A percentile compares a stretch with the other conserved stretches of the same genome.
Conservation (phyloP, 768 basidiomycete genomes). For the Lepiota brunneoincarnata region DNA sequence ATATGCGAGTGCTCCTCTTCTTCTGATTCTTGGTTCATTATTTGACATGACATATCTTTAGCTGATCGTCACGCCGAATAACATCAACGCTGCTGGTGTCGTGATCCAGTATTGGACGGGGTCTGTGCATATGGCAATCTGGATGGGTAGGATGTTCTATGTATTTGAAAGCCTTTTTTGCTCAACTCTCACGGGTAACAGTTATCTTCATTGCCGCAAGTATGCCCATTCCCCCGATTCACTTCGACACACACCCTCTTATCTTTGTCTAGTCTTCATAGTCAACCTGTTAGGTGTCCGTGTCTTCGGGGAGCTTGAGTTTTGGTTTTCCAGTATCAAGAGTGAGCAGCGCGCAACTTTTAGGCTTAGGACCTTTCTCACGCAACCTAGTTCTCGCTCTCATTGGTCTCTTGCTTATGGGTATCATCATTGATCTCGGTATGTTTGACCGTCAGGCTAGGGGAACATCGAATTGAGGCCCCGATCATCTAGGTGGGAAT, state of each 20-base stretch:
- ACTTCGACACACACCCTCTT: neutral
- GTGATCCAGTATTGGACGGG: conserved; percentile 49
- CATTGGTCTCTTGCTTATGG: conserved; percentile 53
- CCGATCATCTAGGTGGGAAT: conserved; percentile 42
- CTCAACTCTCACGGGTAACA: conserved; percentile 18
- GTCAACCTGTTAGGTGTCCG: conserved; percentile 63
- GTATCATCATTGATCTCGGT: conserved; percentile 67
- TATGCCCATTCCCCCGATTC: conserved; percentile 21
- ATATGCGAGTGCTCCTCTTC: conserved; percentile 33
- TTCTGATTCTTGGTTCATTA: neutral
- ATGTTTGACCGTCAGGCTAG: conserved; percentile 26
- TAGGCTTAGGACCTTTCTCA: neutral
- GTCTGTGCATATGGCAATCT: conserved; percentile 44
- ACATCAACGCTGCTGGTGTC: conserved; percentile 60
- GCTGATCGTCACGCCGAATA: conserved; percentile 64
- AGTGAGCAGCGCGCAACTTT: conserved; percentile 34
- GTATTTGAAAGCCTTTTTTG: neutral
- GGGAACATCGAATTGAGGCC: conserved; percentile 28
- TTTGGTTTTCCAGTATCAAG: conserved; percentile 73
- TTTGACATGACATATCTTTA: conserved; percentile 23
- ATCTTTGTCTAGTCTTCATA: conserved; percentile 37
- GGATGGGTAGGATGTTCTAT: conserved; percentile 50
- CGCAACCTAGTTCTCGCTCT: conserved; percentile 34
- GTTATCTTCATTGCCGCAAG: conserved; percentile 60
- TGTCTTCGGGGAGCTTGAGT: conserved; percentile 72